Evolutionary conservation across 805 yeast genomes (phyloP).

Genomic region (Brettanomyces bruxellensis): DNA sequence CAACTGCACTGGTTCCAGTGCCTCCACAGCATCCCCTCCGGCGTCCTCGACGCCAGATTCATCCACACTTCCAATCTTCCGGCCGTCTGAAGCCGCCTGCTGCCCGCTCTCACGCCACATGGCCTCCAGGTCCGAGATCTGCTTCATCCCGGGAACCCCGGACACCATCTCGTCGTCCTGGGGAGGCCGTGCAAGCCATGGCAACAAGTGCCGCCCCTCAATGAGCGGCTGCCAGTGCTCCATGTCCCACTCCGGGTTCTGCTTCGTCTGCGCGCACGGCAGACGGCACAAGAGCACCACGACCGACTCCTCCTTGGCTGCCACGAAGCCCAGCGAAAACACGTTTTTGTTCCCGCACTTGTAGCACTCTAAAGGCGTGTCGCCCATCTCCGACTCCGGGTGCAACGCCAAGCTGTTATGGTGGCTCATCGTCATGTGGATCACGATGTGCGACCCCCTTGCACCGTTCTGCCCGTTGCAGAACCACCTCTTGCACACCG

Average conservation of each 20-base stretch:
- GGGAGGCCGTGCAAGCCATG: constrained; percentile 77
- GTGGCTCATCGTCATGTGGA: constrained; percentile 72
- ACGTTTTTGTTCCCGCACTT: constrained; percentile 79
- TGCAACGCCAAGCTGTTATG: constrained; percentile 72
- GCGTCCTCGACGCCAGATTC: constrained; percentile 48
- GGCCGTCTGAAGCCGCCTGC: too few species aligned
- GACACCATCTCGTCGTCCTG: constrained; percentile 50
- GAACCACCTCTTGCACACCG: constrained; percentile 76
- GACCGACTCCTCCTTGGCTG: constrained; percentile 79
- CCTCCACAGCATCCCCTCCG: constrained; percentile 42
- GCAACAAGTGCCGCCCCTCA: constrained; percentile 64
- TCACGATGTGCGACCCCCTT: constrained; percentile 64
- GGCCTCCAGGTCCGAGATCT: constrained; percentile 65
- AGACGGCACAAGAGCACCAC: constrained; percentile 81
- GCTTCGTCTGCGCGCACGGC: constrained; percentile 72
- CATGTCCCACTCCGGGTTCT: constrained; percentile 75
- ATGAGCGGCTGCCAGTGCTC: constrained; percentile 81
- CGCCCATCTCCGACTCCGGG: constrained; percentile 79
- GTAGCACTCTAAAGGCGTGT: constrained; percentile 79
- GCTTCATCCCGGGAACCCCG: constrained; percentile 48
- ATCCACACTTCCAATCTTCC: too few species aligned
- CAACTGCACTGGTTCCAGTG: constrained; percentile 48
- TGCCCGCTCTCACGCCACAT: constrained; percentile 48
- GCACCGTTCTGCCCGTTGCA: constrained; percentile 65
- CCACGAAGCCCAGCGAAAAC: constrained; percentile 75